Evolutionary conservation across 495 filamentous ascomycete species (phyloP).

Genomic region (Pseudevernia furfuracea): DNA sequence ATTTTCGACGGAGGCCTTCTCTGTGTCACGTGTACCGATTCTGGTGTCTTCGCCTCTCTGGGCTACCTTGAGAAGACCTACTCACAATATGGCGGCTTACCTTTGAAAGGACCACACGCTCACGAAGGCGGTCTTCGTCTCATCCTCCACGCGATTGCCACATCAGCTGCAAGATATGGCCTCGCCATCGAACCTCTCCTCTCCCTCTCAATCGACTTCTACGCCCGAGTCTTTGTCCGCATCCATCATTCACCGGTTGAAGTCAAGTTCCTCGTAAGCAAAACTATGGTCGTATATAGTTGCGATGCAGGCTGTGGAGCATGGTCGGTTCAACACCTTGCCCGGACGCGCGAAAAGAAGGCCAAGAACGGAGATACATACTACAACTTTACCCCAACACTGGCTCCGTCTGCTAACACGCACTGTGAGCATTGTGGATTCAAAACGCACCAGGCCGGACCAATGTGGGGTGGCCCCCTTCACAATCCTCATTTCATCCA

Average conservation of each 20-base stretch:
- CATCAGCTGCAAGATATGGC: slow-evolving; percentile 77
- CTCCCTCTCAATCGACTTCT: slow-evolving; percentile 91
- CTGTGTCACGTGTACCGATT: slow-evolving; percentile 94
- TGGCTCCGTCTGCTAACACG: slow-evolving; percentile 54
- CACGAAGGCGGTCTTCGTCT: slow-evolving; percentile 88
- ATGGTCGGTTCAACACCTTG: slow-evolving; percentile 71
- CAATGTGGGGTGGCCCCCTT: slow-evolving; percentile 88
- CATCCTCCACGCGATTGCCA: slow-evolving; percentile 71
- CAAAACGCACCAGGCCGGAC: slow-evolving; percentile 79
- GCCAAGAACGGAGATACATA: slow-evolving; percentile 63
- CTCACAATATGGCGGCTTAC: slow-evolving; percentile 81
- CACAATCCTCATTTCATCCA: slow-evolving; percentile 78
- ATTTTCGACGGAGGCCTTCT: slow-evolving; percentile 80
- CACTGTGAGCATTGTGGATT: slow-evolving; percentile 75
- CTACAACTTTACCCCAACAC: slow-evolving; percentile 65
- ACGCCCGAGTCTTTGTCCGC: slow-evolving; percentile 82
- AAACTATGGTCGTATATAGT: slow-evolving; percentile 86
- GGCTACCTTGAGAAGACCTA: slow-evolving; percentile 91
- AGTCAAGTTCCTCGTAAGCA: slow-evolving; percentile 82
- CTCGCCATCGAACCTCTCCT: slow-evolving; percentile 83
- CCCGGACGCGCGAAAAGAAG: slow-evolving; percentile 50
- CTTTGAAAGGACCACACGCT: slow-evolving; percentile 70
- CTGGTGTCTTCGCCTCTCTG: slow-evolving; percentile 84
- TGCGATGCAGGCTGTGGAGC: slow-evolving; percentile 86
- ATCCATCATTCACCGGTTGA: slow-evolving; percentile 67